These are phyloP conservation scores for Trametes maxima DNA, from an alignment of 768 basidiomycete genomes.

Conservation along the genomic window DNA sequence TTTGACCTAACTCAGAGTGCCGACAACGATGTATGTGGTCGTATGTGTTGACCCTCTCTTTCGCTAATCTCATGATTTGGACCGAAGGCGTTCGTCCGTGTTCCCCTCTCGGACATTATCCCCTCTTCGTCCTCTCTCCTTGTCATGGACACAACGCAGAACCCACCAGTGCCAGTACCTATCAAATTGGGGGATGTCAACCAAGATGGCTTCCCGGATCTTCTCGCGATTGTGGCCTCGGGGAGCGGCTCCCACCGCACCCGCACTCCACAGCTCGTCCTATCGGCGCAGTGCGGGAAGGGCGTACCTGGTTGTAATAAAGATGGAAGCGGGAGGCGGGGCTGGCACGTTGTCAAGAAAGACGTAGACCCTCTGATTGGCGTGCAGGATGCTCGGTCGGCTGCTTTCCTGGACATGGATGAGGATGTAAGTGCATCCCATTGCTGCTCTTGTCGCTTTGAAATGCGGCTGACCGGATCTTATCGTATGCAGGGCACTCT, in stretches of 20 bases:
- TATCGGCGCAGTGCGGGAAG: conserved; percentile 61
- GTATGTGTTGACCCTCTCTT: neutral
- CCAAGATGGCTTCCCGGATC: conserved; percentile 92
- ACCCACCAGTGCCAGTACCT: conserved; percentile 71
- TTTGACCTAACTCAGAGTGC: conserved; percentile 63
- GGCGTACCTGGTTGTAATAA: conserved; percentile 58
- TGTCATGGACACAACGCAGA: conserved; percentile 65
- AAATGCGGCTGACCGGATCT: neutral
- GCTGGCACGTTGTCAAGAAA: conserved; percentile 58
- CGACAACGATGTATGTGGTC: conserved; percentile 51
- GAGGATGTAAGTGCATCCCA: conserved; percentile 74
- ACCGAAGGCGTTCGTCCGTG: conserved; percentile 61
- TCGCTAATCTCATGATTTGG: neutral
- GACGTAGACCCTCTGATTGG: conserved; percentile 63
- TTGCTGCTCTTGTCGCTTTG: neutral
- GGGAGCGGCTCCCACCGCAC: conserved; percentile 40
- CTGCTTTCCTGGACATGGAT: conserved; percentile 88
- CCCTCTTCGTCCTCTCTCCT: conserved; percentile 58
- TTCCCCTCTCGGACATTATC: conserved; percentile 66
- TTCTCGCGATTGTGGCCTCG: conserved; percentile 60
- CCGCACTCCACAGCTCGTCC: conserved; percentile 60
- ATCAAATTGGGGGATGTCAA: conserved; percentile 88
- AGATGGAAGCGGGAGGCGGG: conserved; percentile 56
- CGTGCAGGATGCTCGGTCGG: conserved; percentile 78
- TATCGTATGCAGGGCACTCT: conserved; percentile 68